These are phyloP conservation scores for Exophiala spinifera DNA, from an alignment of 2,329 filamentous ascomycete species.

Conservation along the genomic window DNA sequence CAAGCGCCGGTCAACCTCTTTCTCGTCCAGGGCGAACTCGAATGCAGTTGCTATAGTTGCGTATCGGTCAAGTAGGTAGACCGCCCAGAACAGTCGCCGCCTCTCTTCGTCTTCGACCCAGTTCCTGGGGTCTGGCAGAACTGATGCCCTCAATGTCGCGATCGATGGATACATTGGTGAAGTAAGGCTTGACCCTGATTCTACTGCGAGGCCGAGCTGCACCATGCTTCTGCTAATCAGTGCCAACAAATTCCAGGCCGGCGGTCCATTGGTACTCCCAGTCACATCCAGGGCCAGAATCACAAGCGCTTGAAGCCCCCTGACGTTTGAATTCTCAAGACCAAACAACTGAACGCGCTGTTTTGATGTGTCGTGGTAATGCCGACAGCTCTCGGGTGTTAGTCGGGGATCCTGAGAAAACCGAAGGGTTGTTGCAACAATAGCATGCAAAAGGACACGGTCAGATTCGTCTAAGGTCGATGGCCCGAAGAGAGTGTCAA, in stretches of 20 bases:
- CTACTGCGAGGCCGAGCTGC: conserved; percentile 79
- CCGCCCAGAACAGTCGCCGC: conserved; percentile 87
- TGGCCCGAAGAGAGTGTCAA: conserved; percentile 78
- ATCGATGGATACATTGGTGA: conserved; percentile 80
- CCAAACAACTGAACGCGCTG: conserved; percentile 83
- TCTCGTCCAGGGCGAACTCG: conserved; percentile 84
- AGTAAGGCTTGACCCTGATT: conserved; percentile 74
- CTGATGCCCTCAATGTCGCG: conserved; percentile 81
- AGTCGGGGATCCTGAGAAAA: conserved; percentile 76
- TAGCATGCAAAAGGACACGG: conserved; percentile 77
- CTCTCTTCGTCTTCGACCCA: conserved; percentile 89
- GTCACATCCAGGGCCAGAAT: conserved; percentile 82
- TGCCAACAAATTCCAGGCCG: conserved; percentile 88
- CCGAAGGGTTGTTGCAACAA: conserved; percentile 81
- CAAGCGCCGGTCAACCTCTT: conserved; percentile 80
- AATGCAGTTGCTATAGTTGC: conserved; percentile 89
- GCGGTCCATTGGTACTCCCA: conserved; percentile 82
- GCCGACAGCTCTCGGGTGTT: conserved; percentile 67
- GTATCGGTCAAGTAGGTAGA: conserved; percentile 85
- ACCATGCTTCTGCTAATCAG: conserved; percentile 85
- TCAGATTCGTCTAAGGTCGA: conserved; percentile 70
- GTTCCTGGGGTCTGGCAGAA: conserved; percentile 75
- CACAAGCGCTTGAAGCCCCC: conserved; percentile 79
- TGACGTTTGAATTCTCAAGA: conserved; percentile 84
- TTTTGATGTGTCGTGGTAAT: conserved; percentile 78